Conservation (phyloP, 2,329 filamentous ascomycete genomes). For the Rutstroemia sp. region DNA sequence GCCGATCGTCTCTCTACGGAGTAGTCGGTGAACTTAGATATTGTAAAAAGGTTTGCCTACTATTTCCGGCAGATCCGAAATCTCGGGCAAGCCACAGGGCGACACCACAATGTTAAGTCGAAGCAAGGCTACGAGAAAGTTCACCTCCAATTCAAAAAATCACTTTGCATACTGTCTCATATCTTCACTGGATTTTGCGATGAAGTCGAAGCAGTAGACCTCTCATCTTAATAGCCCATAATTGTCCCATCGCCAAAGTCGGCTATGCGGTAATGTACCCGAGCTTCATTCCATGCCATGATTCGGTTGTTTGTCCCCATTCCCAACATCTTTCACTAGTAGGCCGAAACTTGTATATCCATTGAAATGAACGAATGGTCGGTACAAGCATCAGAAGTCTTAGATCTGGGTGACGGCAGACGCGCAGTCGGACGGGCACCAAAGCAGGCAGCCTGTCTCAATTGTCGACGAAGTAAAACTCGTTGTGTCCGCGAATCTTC, state of each 20-base stretch:
- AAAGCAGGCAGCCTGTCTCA: slow-evolving; percentile 49
- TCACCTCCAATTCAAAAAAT: background rate
- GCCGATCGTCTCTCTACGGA: too few relatives aligned
- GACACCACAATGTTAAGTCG: too few relatives aligned
- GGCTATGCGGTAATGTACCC: too few relatives aligned
- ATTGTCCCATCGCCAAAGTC: too few relatives aligned
- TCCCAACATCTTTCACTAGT: too few relatives aligned
- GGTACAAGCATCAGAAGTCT: background rate
- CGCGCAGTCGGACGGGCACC: background rate
- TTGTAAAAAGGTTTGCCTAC: too few relatives aligned
- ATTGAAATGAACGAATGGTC: background rate
- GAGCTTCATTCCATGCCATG: too few relatives aligned
- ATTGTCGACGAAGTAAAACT: slow-evolving; percentile 61
- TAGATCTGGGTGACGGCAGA: background rate
- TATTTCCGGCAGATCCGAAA: background rate
- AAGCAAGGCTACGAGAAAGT: background rate
- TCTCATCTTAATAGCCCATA: too few relatives aligned
- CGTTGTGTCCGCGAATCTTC: slow-evolving; percentile 50
- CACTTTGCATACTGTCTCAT: background rate
- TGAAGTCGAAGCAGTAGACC: too few relatives aligned
- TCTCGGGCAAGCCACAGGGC: background rate
- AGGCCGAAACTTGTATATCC: background rate
- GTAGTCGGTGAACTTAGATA: too few relatives aligned
- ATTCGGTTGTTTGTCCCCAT: too few relatives aligned
- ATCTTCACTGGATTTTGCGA: background rate